Evolutionary conservation across 306 rosid genomes (phyloP), one percentile per base, ranked within the genome.

Genomic region (Cicer judaicum): DNA sequence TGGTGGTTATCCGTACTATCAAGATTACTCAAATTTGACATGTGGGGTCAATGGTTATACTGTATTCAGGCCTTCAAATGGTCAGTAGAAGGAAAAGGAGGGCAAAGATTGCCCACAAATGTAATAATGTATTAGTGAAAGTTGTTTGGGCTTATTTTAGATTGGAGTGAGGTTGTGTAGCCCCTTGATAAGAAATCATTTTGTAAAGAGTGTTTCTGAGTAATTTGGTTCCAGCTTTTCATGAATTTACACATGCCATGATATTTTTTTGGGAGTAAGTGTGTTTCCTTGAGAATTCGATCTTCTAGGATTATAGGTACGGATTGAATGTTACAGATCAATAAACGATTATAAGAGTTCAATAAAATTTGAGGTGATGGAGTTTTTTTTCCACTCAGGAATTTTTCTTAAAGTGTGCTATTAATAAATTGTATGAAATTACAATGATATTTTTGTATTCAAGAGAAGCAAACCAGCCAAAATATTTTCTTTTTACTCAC

Each of bases 141-240:
- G 81, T 76, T 84, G 80, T 72, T 78, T 85, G 89, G 80, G 76
- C 61, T 80, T 81, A 84, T 80, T 64, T 80, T 81, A 84, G 90
- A 83, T 91, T 91, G 90, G 91, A 85, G 85, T 84, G 96, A 85
- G 89, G 89, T 82, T 88, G 86, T 88, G 86, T 84, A 84, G 87
- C 87, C 93, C 77, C 89, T 84, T 85, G 85, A 74, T 78, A 83
- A 90, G 88, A 85, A 66, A 70, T 85, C 86, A 85, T 88, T 84
- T 84, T 90, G 97, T 90, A 88, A 89, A 92, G 93, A 81, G 89
- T 86, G 89, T 81, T 82, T 83, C 73, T 66, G 81, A 52, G 53
- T 61, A 82, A 64, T 79, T 79, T 86, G 83, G 77, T 82, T 82
- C 70, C 87, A 81, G 81, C 76, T 81, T 9, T 80, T 80, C 36